Evolutionary conservation across 176 grass and related monocot species (phyloP).

Genomic region (Aechmea fasciata): DNA sequence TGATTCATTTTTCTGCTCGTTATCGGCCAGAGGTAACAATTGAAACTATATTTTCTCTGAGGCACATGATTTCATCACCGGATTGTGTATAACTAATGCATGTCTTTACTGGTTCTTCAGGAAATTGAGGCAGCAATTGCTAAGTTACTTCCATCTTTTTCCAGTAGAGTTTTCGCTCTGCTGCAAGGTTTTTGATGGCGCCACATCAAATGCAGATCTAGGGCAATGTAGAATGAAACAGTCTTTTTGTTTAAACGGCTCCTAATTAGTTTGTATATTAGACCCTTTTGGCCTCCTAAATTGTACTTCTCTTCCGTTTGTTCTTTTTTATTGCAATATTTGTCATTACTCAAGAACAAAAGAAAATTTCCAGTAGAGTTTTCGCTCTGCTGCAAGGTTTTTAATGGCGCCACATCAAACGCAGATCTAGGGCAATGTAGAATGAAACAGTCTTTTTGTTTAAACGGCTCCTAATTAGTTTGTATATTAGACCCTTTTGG

Average conservation of each 20-base stretch:
- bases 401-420: conserved; percentile 14
- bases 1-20: conserved; percentile 85
- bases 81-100: not conserved
- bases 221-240: too few relatives aligned
- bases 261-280: too few relatives aligned
- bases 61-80: not conserved
- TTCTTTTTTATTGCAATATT: not conserved
- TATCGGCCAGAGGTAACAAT: conserved; percentile 50
- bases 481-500: too few relatives aligned
- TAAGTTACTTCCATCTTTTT: conserved; percentile 39
- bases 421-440: too few relatives aligned
- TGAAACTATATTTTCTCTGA: not conserved
- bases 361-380: conserved; percentile 40
- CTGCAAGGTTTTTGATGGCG: conserved; percentile 51
- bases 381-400: conserved; percentile 64
- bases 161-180: conserved; percentile 51
- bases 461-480: too few relatives aligned
- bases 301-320: not conserved
- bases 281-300: too few relatives aligned
- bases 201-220: not conserved
- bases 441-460: too few relatives aligned
- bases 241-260: too few relatives aligned
- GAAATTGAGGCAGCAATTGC: conserved; percentile 61
- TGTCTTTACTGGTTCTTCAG: conserved; percentile 31
- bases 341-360: not conserved